Conservation (phyloP, 352 stramenopile species). For the Phytopythium montanum region DNA sequence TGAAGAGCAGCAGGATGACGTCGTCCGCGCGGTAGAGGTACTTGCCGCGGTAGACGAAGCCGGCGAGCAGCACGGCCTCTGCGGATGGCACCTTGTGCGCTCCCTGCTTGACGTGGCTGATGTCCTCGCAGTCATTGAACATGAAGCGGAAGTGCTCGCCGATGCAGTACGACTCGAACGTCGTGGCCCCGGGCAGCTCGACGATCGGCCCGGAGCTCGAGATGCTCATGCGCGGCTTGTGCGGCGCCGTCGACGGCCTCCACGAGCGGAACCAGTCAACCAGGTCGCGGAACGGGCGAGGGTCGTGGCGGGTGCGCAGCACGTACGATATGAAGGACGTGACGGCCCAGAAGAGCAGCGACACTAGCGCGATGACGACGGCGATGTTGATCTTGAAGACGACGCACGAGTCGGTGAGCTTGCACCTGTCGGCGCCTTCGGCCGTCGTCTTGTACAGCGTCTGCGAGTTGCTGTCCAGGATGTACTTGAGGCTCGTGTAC, state of each 20-base stretch:
- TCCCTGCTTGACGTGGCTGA: conserved; percentile 2
- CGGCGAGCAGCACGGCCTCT: conserved; percentile 2
- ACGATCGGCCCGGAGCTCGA: conserved; percentile 3
- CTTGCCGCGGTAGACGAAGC: conserved; percentile 5
- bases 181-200: conserved; percentile 4
- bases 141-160: conserved; percentile 7
- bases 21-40: conserved; percentile 9
- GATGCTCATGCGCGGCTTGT: conserved; percentile 4
- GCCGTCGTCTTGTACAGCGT: conserved; percentile 15
- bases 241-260: background rate
- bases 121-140: conserved; percentile 10
- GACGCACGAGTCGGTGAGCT: conserved; percentile 23
- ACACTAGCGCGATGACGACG: conserved; percentile 14
- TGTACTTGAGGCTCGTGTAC: conserved; percentile 15
- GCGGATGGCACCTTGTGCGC: conserved; percentile 1
- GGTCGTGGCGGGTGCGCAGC: conserved; percentile 21
- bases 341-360: conserved; percentile 9
- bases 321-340: conserved; percentile 20
- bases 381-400: conserved; percentile 11
- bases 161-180: conserved; percentile 8
- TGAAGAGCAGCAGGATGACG: conserved; percentile 8
- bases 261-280: background rate
- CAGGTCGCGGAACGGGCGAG: conserved; percentile 11
- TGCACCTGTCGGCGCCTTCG: conserved; percentile 19
- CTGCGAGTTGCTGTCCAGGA: conserved; percentile 20